Evolutionary conservation across 495 filamentous ascomycete genomes (phyloP), one percentile per base, ranked within the genome.

Genomic region (Articulospora tetracladia): DNA sequence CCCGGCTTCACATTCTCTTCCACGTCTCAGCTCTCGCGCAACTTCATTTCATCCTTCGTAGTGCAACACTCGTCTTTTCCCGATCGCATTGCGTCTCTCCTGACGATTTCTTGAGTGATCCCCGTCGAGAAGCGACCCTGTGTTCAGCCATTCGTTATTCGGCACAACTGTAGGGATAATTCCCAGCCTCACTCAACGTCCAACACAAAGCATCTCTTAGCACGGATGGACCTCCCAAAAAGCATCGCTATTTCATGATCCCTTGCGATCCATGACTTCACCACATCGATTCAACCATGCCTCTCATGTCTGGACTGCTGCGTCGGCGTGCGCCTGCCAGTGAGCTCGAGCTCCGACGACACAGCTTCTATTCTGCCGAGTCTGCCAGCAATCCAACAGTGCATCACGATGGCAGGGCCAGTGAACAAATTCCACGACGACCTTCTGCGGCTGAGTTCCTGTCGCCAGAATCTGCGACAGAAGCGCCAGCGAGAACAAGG

Each of bases 371-470:
- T 23, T 47, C 59, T 0, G 25, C 49, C 19, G 56, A 67, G 12
- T 57, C 52, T 2, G 27, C 51, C 25, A 64, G 63, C 55, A 64
- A 54, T 39, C 57, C 53, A 19, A 47, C 50, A 4, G 23, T 47
- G 7, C 25, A 26, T 25, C 57, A 53, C 27, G 61, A 71, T 59
- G 66, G 70, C 48, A 68, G 73, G 53, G 72, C 71, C 23, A 74
- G 72, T 63, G 73, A 75, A 59, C 73, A 75, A 54, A 73, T 75
- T 50, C 69, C 72, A 46, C 73, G 73, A 27, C 59, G 66, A 44
- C 70, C 70, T 23, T 58, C 61, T 20, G 67, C 64, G 49, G 58
- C 66, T 53, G 63, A 59, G 13, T 65, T 70, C 25, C 57, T 65
- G 39, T 57, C 61, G 23, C 68, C 68, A 7, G 50, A 49, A 10